Evolutionary conservation across 768 basidiomycete genomes (phyloP).

Genomic region (Myochromella boudieri): DNA sequence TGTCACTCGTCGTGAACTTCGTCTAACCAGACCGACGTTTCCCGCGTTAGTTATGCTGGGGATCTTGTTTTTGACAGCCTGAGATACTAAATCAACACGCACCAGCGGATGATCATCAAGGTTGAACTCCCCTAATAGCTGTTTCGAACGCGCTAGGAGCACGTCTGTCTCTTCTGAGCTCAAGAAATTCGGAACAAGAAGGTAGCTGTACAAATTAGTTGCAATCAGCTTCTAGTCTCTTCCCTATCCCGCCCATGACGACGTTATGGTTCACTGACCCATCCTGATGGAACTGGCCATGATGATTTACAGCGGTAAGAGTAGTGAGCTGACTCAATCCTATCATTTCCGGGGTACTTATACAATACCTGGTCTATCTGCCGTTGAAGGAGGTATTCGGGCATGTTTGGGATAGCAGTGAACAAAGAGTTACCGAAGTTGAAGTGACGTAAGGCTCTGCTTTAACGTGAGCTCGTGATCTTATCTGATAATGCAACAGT

Average conservation of each 20-base stretch:
- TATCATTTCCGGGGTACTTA: not conserved
- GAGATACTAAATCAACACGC: slow-evolving; percentile 18
- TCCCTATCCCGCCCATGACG: not conserved
- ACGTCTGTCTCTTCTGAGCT: slow-evolving; percentile 50
- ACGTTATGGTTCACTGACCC: slow-evolving; percentile 40
- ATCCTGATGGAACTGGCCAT: slow-evolving; percentile 60
- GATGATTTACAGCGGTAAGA: not conserved
- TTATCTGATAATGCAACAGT: slow-evolving; percentile 17
- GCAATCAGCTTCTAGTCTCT: slow-evolving; percentile 7
- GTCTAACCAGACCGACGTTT: slow-evolving; percentile 49
- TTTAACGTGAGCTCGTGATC: not conserved
- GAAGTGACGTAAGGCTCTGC: no score
- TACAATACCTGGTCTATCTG: slow-evolving; percentile 57
- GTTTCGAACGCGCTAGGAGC: slow-evolving; percentile 69
- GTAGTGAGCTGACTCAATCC: slow-evolving; percentile 3
- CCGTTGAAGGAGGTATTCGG: slow-evolving; percentile 49
- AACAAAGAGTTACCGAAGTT: no score
- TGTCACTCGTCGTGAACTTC: slow-evolving; percentile 81
- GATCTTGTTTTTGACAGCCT: not conserved
- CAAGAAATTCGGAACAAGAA: slow-evolving; percentile 77
- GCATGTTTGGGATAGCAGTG: slow-evolving; percentile 21
- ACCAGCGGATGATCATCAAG: slow-evolving; percentile 82
- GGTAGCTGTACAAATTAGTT: slow-evolving; percentile 52
- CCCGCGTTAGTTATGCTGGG: no score
- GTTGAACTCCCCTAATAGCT: slow-evolving; percentile 77